Conservation (phyloP, 805 yeast species). For the Grigorovia yakushimaensis region DNA sequence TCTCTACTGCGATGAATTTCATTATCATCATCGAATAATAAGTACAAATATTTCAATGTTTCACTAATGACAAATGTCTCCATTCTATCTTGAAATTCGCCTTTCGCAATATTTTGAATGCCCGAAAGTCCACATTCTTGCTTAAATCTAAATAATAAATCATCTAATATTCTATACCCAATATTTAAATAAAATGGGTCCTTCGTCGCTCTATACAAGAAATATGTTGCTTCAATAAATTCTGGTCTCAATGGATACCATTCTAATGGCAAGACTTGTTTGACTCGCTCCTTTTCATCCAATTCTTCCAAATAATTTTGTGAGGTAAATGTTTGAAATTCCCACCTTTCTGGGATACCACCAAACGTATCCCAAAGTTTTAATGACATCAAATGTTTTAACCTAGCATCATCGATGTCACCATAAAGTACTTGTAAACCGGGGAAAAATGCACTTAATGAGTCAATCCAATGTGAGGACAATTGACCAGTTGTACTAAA, state of each 20-base stretch:
- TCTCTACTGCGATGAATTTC: conserved; percentile 37
- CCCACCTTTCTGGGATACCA: conserved; percentile 87
- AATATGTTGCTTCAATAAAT: conserved; percentile 80
- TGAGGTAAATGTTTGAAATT: conserved; percentile 17
- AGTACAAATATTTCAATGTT: conserved; percentile 71
- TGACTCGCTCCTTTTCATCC: neutral
- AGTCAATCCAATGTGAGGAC: conserved; percentile 66
- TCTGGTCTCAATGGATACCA: conserved; percentile 96
- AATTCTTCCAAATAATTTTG: neutral
- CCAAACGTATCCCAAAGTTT: conserved; percentile 76
- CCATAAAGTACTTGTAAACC: conserved; percentile 78
- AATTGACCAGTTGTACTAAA: conserved; percentile 42
- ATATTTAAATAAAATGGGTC: conserved; percentile 77
- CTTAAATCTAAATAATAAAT: conserved; percentile 42
- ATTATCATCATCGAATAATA: conserved; percentile 66
- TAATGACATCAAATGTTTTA: conserved; percentile 49
- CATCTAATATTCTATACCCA: conserved; percentile 55
- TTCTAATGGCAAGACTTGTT: conserved; percentile 37
- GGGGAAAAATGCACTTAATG: conserved; percentile 81
- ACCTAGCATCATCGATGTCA: conserved; percentile 53
- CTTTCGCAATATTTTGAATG: conserved; percentile 53
- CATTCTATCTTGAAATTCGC: conserved; percentile 67
- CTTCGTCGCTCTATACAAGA: conserved; percentile 68
- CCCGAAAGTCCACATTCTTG: conserved; percentile 79
- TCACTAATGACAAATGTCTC: conserved; percentile 87